Percentiles rank a stretch among this genome's conserved stretches.
These are phyloP conservation scores for Lasiosphaeria ovina DNA, from an alignment of 495 filamentous ascomycete genomes.

Conservation along the genomic window DNA sequence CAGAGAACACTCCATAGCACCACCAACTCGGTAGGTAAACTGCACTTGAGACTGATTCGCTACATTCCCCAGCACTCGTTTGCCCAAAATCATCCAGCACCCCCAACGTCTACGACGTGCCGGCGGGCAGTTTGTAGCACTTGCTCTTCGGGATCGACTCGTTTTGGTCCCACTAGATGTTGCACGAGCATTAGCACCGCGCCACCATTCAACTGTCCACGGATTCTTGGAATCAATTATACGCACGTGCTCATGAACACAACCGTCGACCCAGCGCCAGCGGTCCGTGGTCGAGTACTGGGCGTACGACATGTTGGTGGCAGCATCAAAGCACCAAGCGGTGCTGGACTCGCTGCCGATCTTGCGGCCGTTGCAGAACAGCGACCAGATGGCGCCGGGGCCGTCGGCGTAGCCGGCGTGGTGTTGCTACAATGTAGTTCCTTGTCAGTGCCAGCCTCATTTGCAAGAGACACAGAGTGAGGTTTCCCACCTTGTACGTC, in stretches of 20 bases:
- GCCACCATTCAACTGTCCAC: too few relatives aligned
- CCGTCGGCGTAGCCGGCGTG: constrained; percentile 41
- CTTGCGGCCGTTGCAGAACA: constrained; percentile 44
- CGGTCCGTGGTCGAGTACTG: constrained; percentile 43
- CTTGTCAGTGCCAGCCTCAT: constrained; percentile 7
- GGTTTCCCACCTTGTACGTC: constrained; percentile 32
- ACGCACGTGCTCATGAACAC: constrained; percentile 50
- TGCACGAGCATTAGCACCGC: neutral
- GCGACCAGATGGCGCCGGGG: constrained; percentile 39
- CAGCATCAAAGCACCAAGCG: constrained; percentile 44
- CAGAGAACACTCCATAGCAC: too few relatives aligned
- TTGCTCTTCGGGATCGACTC: constrained; percentile 40
- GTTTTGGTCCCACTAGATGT: constrained; percentile 39
- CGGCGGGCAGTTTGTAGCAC: constrained; percentile 34
- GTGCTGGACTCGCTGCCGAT: constrained; percentile 41
- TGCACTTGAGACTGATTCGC: too few relatives aligned
- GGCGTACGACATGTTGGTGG: constrained; percentile 50
- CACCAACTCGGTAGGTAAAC: too few relatives aligned
- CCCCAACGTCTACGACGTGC: neutral
- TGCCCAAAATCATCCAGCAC: too few relatives aligned
- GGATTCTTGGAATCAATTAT: neutral
- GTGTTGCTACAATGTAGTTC: constrained; percentile 37
- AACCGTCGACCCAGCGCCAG: constrained; percentile 47
- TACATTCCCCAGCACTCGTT: too few relatives aligned
- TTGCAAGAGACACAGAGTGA: neutral